Conservation (phyloP, 306 rosid genomes). For the Cajanus cajan region DNA sequence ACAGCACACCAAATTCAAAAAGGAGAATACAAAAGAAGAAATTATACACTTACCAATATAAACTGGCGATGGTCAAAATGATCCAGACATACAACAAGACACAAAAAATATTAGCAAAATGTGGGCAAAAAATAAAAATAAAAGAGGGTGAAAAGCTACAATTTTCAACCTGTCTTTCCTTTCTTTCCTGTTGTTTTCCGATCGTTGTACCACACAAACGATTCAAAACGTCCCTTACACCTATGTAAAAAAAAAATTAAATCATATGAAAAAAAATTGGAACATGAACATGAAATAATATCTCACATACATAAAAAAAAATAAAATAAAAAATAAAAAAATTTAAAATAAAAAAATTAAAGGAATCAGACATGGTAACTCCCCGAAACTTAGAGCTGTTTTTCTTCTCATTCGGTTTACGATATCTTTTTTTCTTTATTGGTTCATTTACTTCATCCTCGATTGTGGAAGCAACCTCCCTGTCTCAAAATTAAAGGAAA, state of each 20-base stretch:
- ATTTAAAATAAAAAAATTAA: neutral
- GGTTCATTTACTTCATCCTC: neutral
- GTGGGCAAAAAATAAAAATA: neutral
- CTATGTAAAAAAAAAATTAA: neutral
- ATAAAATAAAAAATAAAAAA: neutral
- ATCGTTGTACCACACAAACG: slow-evolving; percentile 39
- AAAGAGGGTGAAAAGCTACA: neutral
- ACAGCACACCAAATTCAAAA: neutral
- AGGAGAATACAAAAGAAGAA: neutral
- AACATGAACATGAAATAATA: neutral
- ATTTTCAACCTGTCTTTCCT: slow-evolving; percentile 27
- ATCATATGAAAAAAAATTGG: neutral
- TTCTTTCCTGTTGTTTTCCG: neutral
- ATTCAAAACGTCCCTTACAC: slow-evolving; percentile 23
- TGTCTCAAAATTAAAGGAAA: neutral
- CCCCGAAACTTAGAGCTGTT: slow-evolving; percentile 36
- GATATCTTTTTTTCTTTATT: neutral
- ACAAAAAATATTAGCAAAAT: neutral
- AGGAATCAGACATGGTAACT: slow-evolving; percentile 35
- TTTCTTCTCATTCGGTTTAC: neutral
- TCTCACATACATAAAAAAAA: neutral
- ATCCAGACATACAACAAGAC: neutral
- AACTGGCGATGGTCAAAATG: neutral
- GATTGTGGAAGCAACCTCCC: neutral
- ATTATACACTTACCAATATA: slow-evolving; percentile 42